phyloP scores from a whole-genome alignment of 1,139 yeast species.

The Geotrichum aggregatum region DNA sequence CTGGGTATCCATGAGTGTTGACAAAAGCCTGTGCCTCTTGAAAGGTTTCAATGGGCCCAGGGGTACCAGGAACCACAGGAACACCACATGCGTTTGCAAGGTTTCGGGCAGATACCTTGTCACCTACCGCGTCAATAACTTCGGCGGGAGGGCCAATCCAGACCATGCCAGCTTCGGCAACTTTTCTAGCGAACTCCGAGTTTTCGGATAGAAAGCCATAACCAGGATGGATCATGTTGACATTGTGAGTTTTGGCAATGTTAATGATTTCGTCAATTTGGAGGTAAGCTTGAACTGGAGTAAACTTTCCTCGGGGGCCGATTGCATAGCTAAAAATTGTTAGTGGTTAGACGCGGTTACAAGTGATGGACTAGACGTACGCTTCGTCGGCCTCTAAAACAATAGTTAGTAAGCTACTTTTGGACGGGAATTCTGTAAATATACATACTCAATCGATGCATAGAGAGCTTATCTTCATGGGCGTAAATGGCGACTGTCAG shows the following conservation, averaged over 20 bases:
- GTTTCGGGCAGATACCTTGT: slow-evolving; percentile 89
- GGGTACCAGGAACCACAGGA: slow-evolving; percentile 97
- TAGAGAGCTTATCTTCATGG: slow-evolving; percentile 89
- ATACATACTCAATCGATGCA: slow-evolving; percentile 66
- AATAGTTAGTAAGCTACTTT: neutral
- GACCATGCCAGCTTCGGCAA: slow-evolving; percentile 82
- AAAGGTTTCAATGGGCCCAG: slow-evolving; percentile 85
- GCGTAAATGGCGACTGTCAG: slow-evolving; percentile 96
- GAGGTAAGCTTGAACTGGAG: slow-evolving; percentile 95
- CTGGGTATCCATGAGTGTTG: slow-evolving; percentile 83
- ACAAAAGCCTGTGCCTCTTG: slow-evolving; percentile 79
- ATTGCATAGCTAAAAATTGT: slow-evolving; percentile 54
- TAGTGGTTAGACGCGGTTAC: neutral
- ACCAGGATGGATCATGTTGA: slow-evolving; percentile 98
- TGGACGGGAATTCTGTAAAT: neutral
- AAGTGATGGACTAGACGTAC: slow-evolving; percentile 22
- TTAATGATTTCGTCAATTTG: slow-evolving; percentile 92
- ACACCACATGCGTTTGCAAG: slow-evolving; percentile 79
- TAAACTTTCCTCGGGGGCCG: slow-evolving; percentile 81
- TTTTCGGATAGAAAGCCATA: slow-evolving; percentile 95
- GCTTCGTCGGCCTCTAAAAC: slow-evolving; percentile 41
- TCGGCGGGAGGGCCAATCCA: slow-evolving; percentile 93
- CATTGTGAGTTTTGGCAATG: slow-evolving; percentile 83
- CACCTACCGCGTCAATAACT: slow-evolving; percentile 96
- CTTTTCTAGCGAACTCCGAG: slow-evolving; percentile 89